Base-by-base conservation (phyloP, 2,329 filamentous ascomycete genomes). In the Phyllosticta paracitricarpa region DNA sequence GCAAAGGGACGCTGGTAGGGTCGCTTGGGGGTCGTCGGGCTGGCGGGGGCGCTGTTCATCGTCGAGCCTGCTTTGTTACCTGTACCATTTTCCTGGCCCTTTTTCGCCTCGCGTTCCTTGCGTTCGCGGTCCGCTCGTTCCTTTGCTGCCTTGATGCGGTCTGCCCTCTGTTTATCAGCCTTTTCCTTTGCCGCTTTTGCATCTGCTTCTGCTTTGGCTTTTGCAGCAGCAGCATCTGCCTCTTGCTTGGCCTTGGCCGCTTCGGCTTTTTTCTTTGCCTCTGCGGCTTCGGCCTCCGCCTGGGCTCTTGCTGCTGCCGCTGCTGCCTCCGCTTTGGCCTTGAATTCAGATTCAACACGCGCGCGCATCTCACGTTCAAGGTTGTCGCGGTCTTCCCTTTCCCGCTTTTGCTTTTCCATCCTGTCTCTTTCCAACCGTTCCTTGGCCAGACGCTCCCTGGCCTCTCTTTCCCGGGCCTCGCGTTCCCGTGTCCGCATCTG, bases 1-100 rank as follows among this genome's bases (percentile, higher is more conserved):
- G 85, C 82, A 30, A 82, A 80, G 1, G 78, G 76, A 55, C 71
- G 72, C 63, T 78, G 75, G 66, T 80, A 79, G 52, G 68, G 70
- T 57, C 72, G 74, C 65, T 72, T 73, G 51, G 78, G 69, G 57
- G 77, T 71, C 19, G 59, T 57, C n/a, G 63, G 51, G 69, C 67
- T 59, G 4, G 63, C 53, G 10, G 60, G 51, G 25, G 63, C 63
- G 35, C 61, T 64, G 24, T 67, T 64, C 33, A 59, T 56, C 61
- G 65, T 61, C n/a, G 64, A 61, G 57, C 63, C 48, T 35, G 64
- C 65, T 12, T 64, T 66, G 51, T 63, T 51, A 25, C 17, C 57
- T 25, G 26, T 51, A 17, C 51, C 35, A 12, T 60, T 51, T 61
- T 61, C 58, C 52, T 70, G 66, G 58, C 69, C 71, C 33, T 40